These are phyloP conservation scores for Aspergillus vadensis DNA, from an alignment of 2,329 filamentous ascomycete genomes.

Conservation along the genomic window DNA sequence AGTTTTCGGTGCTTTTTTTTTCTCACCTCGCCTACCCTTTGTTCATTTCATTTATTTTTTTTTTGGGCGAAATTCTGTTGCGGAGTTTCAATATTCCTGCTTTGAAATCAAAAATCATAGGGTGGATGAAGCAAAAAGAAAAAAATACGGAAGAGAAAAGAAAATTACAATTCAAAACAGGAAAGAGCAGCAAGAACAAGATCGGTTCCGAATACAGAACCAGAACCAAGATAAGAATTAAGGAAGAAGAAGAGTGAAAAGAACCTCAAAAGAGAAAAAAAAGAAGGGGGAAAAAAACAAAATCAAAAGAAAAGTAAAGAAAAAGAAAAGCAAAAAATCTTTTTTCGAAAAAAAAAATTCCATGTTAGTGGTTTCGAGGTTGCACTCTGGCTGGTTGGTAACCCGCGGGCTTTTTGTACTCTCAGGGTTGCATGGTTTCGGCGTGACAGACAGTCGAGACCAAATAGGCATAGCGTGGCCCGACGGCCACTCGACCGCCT, in stretches of 20 bases:
- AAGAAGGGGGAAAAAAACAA: neutral
- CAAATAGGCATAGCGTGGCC: slow-evolving; percentile 15
- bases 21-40: slow-evolving; percentile 8
- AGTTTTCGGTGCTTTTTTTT: neutral
- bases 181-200: neutral
- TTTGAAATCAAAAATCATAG: slow-evolving; percentile 3
- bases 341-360: neutral
- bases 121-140: neutral
- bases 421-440: slow-evolving; percentile 26
- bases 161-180: neutral
- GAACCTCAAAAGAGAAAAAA: neutral
- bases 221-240: too few species aligned
- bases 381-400: slow-evolving; percentile 21
- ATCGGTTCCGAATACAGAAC: neutral
- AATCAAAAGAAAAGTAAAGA: neutral
- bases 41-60: slow-evolving; percentile 1
- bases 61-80: neutral
- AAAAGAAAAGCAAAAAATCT: neutral
- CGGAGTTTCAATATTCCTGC: slow-evolving; percentile 4
- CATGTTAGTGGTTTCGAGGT: slow-evolving; percentile 1
- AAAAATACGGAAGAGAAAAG: slow-evolving; percentile 5
- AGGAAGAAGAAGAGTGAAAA: neutral
- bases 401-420: slow-evolving; percentile 25
- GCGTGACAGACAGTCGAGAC: slow-evolving; percentile 20
- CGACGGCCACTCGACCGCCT: slow-evolving; percentile 29